A percentile compares a stretch with the other conserved stretches of the same genome.
These are phyloP conservation scores for Eustoma russellianum DNA, from an alignment of 257 asterid species.

Conservation along the genomic window DNA sequence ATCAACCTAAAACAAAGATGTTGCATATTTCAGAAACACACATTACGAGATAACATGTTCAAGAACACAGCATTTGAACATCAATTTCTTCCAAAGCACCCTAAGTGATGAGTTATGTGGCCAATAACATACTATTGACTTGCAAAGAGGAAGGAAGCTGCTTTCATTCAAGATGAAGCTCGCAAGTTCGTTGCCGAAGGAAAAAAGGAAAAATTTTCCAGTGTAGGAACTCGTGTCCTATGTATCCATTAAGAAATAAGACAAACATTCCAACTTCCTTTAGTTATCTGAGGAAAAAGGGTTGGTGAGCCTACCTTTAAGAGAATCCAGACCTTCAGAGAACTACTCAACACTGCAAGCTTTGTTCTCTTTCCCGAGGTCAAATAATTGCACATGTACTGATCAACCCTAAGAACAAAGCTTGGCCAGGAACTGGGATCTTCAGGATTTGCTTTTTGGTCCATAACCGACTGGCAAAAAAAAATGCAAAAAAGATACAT, in stretches of 20 bases:
- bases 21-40: background rate
- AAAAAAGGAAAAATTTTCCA: no score
- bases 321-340: conserved; percentile 96
- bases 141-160: no score
- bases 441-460: conserved; percentile 63
- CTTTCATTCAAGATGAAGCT: no score
- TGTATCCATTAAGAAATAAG: background rate
- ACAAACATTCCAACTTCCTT: background rate
- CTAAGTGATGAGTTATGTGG: no score
- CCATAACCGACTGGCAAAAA: conserved; percentile 57
- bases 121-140: no score
- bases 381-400: conserved; percentile 81
- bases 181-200: no score
- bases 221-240: no score
- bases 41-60: background rate
- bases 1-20: conserved; percentile 46
- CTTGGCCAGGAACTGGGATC: conserved; percentile 88
- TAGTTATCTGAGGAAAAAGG: background rate
- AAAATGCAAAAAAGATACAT: background rate
- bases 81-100: no score
- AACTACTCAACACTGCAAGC: conserved; percentile 81
- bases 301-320: conserved; percentile 51
- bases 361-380: conserved; percentile 89
- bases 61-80: no score
- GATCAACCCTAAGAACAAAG: conserved; percentile 78